These are phyloP conservation scores for Xylaria digitata DNA, from an alignment of 2,329 filamentous ascomycete genomes.

Conservation along the genomic window DNA sequence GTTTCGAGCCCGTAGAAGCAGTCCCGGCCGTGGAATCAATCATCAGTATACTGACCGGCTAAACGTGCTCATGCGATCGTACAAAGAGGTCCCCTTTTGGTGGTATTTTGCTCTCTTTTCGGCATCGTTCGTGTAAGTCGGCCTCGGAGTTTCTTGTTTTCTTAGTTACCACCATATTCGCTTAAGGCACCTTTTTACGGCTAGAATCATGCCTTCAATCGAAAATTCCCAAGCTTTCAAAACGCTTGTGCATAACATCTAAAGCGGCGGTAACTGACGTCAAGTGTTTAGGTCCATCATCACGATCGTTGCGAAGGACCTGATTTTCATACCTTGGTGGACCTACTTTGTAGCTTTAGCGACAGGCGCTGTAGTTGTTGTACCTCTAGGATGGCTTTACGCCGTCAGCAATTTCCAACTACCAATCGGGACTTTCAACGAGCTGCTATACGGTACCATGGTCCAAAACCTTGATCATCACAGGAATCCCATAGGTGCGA, in stretches of 20 bases:
- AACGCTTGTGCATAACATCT: neutral
- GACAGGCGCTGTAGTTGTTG: conserved; percentile 65
- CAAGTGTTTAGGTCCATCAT: conserved; percentile 51
- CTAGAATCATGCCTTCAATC: neutral
- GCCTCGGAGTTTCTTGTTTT: neutral
- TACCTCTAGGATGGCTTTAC: conserved; percentile 70
- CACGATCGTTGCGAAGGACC: conserved; percentile 61
- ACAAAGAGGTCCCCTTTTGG: conserved; percentile 68
- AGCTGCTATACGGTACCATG: conserved; percentile 70
- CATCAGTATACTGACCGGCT: conserved; percentile 68
- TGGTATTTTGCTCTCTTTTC: conserved; percentile 66
- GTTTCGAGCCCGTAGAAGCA: conserved; percentile 53
- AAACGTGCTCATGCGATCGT: conserved; percentile 67
- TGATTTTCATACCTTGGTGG: conserved; percentile 69
- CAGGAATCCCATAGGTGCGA: conserved; percentile 68
- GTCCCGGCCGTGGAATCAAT: conserved; percentile 55
- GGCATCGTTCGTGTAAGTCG: conserved; percentile 55
- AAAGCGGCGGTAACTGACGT: neutral
- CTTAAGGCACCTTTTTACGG: neutral
- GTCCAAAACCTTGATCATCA: conserved; percentile 62
- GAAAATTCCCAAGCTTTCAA: neutral
- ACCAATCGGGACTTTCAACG: conserved; percentile 68
- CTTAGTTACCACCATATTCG: neutral
- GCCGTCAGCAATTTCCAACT: conserved; percentile 66
- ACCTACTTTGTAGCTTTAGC: conserved; percentile 68